Evolutionary conservation across 345 rosid species (phyloP).

Genomic region (Ceriops tagal): DNA sequence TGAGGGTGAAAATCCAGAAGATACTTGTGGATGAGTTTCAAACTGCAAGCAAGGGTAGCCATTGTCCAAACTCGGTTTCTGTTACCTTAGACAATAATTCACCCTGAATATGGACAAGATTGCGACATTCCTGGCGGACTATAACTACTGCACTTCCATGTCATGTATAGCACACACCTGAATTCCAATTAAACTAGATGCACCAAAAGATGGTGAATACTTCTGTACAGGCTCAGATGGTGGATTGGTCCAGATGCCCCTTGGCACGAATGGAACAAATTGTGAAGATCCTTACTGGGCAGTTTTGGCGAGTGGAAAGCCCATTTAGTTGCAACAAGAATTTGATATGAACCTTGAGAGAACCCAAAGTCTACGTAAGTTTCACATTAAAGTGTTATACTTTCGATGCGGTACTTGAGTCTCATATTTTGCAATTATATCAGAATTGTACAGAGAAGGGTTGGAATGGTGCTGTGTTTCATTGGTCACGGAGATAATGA

Average conservation of each 20-base stretch:
- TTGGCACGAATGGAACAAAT: neutral
- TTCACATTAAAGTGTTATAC: too few species aligned
- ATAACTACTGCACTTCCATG: neutral
- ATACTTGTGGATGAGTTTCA: slow-evolving; percentile 51
- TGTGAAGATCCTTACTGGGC: neutral
- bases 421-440: too few species aligned
- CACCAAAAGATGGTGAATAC: neutral
- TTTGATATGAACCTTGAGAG: too few species aligned
- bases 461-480: neutral
- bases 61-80: slow-evolving; percentile 12
- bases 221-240: slow-evolving; percentile 2
- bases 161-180: slow-evolving; percentile 13
- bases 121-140: neutral
- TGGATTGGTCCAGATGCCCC: slow-evolving; percentile 6
- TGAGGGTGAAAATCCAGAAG: slow-evolving; percentile 61
- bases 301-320: slow-evolving; percentile 1
- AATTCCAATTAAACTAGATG: neutral
- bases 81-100: slow-evolving; percentile 12
- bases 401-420: too few species aligned
- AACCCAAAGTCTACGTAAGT: too few species aligned
- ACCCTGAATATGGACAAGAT: slow-evolving; percentile 23
- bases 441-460: slow-evolving; percentile 5
- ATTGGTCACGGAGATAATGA: neutral
- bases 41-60: slow-evolving; percentile 15
- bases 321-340: too few species aligned